Evolutionary conservation across 805 yeast species (phyloP).

Genomic region (Candida xiaguanensis): DNA sequence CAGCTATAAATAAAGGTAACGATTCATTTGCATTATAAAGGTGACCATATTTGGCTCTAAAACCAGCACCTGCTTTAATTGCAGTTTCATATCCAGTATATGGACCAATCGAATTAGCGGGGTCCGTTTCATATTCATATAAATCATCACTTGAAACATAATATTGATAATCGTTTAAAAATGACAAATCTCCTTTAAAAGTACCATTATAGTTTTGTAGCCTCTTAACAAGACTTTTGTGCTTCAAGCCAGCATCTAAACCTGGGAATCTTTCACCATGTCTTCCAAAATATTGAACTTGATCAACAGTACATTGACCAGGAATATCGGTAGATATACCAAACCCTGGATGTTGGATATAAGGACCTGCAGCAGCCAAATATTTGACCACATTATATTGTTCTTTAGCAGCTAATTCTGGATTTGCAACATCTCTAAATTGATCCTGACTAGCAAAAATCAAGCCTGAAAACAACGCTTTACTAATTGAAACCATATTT

Average conservation of each 20-base stretch:
- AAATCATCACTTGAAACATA: conserved; percentile 34
- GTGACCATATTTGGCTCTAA: conserved; percentile 47
- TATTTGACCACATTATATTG: conserved; percentile 48
- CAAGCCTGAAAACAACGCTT: conserved; percentile 9
- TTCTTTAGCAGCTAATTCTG: conserved; percentile 37
- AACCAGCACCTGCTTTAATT: conserved; percentile 44
- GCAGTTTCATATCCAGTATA: conserved; percentile 54
- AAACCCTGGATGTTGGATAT: conserved; percentile 46
- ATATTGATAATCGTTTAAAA: conserved; percentile 51
- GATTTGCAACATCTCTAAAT: conserved; percentile 31
- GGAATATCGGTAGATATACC: conserved; percentile 53
- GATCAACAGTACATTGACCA: conserved; percentile 52
- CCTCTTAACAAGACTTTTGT: conserved; percentile 19
- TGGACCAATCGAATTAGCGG: conserved; percentile 40
- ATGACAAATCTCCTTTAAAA: conserved; percentile 49
- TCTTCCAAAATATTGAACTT: conserved; percentile 68
- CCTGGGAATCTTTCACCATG: conserved; percentile 73
- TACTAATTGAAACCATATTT: conserved; percentile 12
- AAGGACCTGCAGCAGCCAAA: conserved; percentile 59
- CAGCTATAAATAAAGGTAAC: conserved; percentile 53
- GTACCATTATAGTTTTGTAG: conserved; percentile 26
- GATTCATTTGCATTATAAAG: conserved; percentile 34
- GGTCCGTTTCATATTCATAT: conserved; percentile 50
- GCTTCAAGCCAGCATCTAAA: conserved; percentile 9
- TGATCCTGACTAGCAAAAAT: conserved; percentile 10